These are phyloP conservation scores for Chenopodium quinoa DNA, from an alignment of 148 eudicot species.

Conservation along the genomic window DNA sequence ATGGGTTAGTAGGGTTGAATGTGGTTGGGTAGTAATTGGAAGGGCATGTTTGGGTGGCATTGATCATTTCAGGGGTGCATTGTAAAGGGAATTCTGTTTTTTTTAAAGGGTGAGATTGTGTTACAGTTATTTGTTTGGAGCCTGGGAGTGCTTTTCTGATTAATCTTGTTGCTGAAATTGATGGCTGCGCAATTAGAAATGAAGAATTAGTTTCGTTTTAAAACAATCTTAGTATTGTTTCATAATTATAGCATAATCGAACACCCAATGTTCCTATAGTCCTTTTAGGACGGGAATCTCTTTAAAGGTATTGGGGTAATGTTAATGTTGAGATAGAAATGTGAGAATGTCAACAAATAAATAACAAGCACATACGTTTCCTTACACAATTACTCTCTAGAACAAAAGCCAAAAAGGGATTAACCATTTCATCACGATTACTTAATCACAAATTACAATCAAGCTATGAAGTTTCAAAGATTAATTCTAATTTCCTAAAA, in stretches of 20 bases:
- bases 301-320: background rate
- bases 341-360: background rate
- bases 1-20: slow-evolving; percentile 6
- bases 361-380: background rate
- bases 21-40: slow-evolving; percentile 25
- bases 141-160: slow-evolving; percentile 22
- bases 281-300: background rate
- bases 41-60: slow-evolving; percentile 38
- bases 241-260: too few relatives aligned
- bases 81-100: slow-evolving; percentile 27
- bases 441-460: background rate
- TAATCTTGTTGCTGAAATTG: slow-evolving; percentile 23
- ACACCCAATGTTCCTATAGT: too few relatives aligned
- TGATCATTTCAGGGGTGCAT: slow-evolving; percentile 21
- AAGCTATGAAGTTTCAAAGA: background rate
- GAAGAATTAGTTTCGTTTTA: background rate
- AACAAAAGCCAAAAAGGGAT: too few relatives aligned
- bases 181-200: slow-evolving; percentile 19
- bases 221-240: too few relatives aligned
- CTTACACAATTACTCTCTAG: background rate
- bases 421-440: background rate
- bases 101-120: background rate
- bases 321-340: too few relatives aligned
- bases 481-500: background rate
- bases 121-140: slow-evolving; percentile 10